These are phyloP conservation scores for Metarhizium album DNA, from an alignment of 2,329 filamentous ascomycete species.

Conservation along the genomic window DNA sequence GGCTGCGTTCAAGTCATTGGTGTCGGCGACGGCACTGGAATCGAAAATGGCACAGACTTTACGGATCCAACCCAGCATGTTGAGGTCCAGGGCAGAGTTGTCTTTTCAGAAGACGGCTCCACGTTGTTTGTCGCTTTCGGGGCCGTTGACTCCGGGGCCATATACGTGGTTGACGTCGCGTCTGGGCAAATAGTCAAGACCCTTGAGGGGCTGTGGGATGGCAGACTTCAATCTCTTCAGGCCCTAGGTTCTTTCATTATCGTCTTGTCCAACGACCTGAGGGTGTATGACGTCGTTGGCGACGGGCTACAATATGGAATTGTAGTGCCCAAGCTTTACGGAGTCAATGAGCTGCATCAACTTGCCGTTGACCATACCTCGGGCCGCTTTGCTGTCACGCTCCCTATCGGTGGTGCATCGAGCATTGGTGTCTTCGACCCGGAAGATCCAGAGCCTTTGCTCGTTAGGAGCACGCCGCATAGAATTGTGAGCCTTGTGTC, in stretches of 20 bases:
- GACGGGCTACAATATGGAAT: slow-evolving; percentile 63
- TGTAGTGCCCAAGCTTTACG: slow-evolving; percentile 35
- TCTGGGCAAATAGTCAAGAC: slow-evolving; percentile 56
- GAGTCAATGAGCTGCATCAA: slow-evolving; percentile 40
- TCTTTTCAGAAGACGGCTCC: slow-evolving; percentile 78
- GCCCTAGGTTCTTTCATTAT: slow-evolving; percentile 67
- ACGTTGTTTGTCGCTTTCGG: slow-evolving; percentile 61
- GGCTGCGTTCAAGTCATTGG: slow-evolving; percentile 50
- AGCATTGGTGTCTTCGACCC: slow-evolving; percentile 58
- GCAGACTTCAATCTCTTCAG: slow-evolving; percentile 54
- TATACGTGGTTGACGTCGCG: slow-evolving; percentile 67
- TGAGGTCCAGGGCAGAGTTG: slow-evolving; percentile 50
- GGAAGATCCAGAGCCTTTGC: slow-evolving; percentile 46
- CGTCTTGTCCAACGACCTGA: slow-evolving; percentile 60
- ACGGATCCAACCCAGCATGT: slow-evolving; percentile 15
- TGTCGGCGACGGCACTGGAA: slow-evolving; percentile 39
- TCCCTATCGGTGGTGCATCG: slow-evolving; percentile 36
- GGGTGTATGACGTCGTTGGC: slow-evolving; percentile 75
- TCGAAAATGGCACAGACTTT: slow-evolving; percentile 24
- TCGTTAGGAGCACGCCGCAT: slow-evolving; percentile 44
- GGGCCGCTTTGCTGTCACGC: slow-evolving; percentile 54
- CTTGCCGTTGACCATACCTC: slow-evolving; percentile 61
- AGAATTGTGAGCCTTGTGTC: slow-evolving; percentile 58
- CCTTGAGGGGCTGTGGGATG: slow-evolving; percentile 56
- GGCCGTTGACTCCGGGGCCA: slow-evolving; percentile 42